Conservation (phyloP, 2,329 filamentous ascomycete species). For the Aphanoascus verrucosus region DNA sequence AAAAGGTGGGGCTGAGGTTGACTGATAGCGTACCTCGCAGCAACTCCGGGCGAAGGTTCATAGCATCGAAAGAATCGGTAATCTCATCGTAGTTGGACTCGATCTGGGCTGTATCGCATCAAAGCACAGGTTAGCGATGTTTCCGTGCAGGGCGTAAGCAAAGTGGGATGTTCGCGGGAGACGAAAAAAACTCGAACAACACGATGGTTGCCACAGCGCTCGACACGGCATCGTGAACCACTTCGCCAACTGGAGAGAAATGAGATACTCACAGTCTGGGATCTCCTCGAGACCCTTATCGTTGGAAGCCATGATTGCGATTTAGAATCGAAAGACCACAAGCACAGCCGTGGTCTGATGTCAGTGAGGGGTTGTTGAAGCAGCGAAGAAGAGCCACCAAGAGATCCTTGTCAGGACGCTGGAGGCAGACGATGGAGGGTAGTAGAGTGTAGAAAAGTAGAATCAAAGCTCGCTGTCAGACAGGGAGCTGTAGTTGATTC, state of each 20-base stretch:
- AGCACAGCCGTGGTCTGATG: conserved; percentile 62
- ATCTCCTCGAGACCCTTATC: conserved; percentile 98
- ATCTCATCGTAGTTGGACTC: conserved; percentile 99
- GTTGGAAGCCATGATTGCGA: conserved; percentile 90
- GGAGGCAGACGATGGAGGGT: background rate
- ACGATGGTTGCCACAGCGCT: background rate
- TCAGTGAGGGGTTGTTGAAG: conserved; percentile 13
- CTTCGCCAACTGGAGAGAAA: background rate
- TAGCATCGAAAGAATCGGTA: conserved; percentile 97
- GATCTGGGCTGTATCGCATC: conserved; percentile 65
- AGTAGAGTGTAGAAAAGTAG: conserved; percentile 2
- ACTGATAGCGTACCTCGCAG: conserved; percentile 61
- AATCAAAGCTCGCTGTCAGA: conserved; percentile 7
- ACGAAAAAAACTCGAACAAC: background rate
- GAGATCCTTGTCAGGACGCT: conserved; percentile 7
- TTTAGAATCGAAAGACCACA: conserved; percentile 51
- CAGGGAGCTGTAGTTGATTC: conserved; percentile 9
- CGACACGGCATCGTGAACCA: background rate
- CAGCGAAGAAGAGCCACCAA: conserved; percentile 6
- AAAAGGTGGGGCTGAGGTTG: conserved; percentile 13
- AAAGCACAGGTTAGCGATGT: conserved; percentile 9
- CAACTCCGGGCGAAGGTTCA: conserved; percentile 94
- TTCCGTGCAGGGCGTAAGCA: background rate
- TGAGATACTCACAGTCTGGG: conserved; percentile 66
- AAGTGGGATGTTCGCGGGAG: background rate